These are phyloP conservation scores for Linnemannia elongata DNA, from an alignment of 192 early-diverging fungal genomes.

Conservation along the genomic window DNA sequence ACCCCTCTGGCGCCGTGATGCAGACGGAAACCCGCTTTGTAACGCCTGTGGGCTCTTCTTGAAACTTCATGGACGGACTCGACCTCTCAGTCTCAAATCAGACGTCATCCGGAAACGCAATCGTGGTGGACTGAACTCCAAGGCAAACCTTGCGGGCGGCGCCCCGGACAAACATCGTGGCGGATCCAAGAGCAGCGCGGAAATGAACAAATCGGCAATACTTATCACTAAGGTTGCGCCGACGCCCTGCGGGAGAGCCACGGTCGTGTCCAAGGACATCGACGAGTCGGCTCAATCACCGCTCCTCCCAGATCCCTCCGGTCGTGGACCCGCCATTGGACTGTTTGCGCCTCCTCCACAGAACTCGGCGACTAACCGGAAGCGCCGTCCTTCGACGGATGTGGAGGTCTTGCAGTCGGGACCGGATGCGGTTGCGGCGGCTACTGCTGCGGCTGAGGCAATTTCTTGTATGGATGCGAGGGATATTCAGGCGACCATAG, in stretches of 20 bases:
- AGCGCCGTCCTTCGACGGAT: conserved; percentile 8
- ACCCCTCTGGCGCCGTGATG: conserved; percentile 89
- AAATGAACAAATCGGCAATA: background rate
- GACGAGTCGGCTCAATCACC: too few species aligned
- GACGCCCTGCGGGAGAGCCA: background rate
- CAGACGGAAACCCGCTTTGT: conserved; percentile 86
- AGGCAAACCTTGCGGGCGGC: background rate
- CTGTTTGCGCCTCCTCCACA: conserved; percentile 14
- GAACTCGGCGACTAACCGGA: conserved; percentile 10
- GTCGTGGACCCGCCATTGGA: conserved; percentile 17
- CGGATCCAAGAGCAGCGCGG: background rate
- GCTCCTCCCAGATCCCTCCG: background rate
- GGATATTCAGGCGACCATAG: background rate
- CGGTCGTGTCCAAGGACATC: background rate
- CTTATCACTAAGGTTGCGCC: background rate
- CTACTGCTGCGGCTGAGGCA: background rate
- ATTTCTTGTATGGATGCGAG: background rate
- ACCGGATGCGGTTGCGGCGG: background rate
- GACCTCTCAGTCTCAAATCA: conserved; percentile 87
- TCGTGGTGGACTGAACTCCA: conserved; percentile 57
- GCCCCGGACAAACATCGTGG: background rate
- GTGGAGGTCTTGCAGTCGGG: background rate
- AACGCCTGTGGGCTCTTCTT: conserved; percentile 95
- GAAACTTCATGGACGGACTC: conserved; percentile 87
- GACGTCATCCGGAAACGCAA: conserved; percentile 91